Evolutionary conservation across 768 basidiomycete species (phyloP), one percentile per base, ranked within the genome.

Genomic region (Mycena olivaceomarginata): DNA sequence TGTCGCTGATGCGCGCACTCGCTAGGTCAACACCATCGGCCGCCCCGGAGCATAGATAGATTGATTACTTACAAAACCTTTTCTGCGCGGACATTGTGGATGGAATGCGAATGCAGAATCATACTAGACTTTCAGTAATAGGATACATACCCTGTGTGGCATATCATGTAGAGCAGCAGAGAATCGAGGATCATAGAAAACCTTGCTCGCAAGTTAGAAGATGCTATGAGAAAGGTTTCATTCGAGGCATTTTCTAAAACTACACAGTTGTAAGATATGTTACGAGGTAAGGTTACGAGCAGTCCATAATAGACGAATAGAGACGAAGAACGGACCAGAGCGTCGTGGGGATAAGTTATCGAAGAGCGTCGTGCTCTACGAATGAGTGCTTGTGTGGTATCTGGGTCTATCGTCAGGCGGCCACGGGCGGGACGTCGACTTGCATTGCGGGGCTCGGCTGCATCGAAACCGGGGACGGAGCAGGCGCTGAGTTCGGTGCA

Each of bases 11-110:
- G 16, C 46, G 5, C 12, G 18, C 77, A 57, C 16, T 7, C 20
- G 43, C 20, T 77, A 92, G 92, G 92, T 92, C 67, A 90, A 88
- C 53, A 89, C 90, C 67, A 94, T 93, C 71, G 93, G 93, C 67
- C 91, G 92, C 22, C 48, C 78, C 22, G n/a, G 51, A 16, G 67
- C 9, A 66, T 25, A 51, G 15, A 37, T 66, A 64, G 64, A 66
- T 12, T 41, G n/a, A n/a, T 43, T 31, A 31, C 65, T 25, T 53
- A 63, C 37, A 67, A 9, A 31, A 10, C 56, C 31, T 31, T 57
- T 65, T 41, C 63, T 65, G 63, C 63, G 11, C 22, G 63, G 63
- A 65, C 63, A 65, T 65, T 65, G 56, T 57, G 41, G 60, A 63
- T 63, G 63, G 6, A 65, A 45, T 65, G 63, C 63, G 22, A 20